Evolutionary conservation across 352 stramenopile genomes (phyloP), one percentile per base, ranked within the genome.

Genomic region (Phytophthora hibernalis): DNA sequence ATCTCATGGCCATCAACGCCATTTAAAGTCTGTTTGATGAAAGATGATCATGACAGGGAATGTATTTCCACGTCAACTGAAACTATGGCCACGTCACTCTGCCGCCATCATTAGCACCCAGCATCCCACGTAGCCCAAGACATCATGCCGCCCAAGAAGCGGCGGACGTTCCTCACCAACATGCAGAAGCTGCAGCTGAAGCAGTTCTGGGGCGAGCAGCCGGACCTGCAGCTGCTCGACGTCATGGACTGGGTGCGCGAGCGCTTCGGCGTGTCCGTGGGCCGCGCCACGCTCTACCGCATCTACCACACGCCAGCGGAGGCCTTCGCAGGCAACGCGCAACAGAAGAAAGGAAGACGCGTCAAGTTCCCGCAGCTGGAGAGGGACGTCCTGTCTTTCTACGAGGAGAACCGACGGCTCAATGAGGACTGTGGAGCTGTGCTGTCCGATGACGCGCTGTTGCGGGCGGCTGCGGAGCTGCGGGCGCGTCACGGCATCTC

Each of bases 281-380:
- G 76, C 43, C 76, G 76, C 54, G 70, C 72, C 37, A 81, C 76
- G 58, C 76, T 83, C 54, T 81, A 83, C 72, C 76, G 76, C 65
- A 83, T 83, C 49, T 64, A 70, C 50, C 70, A 76, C 54, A 52
- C 69, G 18, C 62, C 69, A 10, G 60, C 37, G 51, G 51, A 56
- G 31, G 44, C 61, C 21, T 83, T 83, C 51, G 47, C 63, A 9
- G 76, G 76, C 35, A 63, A 70, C 16, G 58, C 47, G 37, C 63
- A 55, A 42, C 62, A 67, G 24, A 83, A 83, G 65, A 83, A 83
- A 53, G 16, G 35, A 2, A 56, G 76, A 11, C 66, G 76, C 44
- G 76, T 83, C 70, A 83, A 83, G 63, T 83, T 80, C 53, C 76
- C 76, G 1, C 72, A 21, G 22, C 60, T 83, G 22, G 76, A 83